Evolutionary conservation across 2,329 filamentous ascomycete species (phyloP).

Genomic region (Zasmidium angulare): DNA sequence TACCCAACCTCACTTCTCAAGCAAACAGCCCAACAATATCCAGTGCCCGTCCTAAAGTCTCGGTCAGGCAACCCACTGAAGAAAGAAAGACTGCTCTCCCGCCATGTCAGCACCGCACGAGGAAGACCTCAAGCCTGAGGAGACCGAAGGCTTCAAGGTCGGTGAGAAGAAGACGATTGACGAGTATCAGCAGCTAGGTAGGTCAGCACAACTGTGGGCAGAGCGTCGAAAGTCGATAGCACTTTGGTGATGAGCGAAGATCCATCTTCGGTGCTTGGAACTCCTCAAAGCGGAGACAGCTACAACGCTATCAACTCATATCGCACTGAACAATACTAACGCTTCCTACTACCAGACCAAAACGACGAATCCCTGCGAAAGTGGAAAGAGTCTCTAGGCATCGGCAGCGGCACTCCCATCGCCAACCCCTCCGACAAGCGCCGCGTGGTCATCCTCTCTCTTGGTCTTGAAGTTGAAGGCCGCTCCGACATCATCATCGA

Average conservation of each 20-base stretch:
- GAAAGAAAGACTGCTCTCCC: neutral
- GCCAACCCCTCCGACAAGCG: conserved; percentile 70
- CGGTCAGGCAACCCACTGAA: neutral
- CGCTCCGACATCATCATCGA: conserved; percentile 87
- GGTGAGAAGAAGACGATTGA: conserved; percentile 98
- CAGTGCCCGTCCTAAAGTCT: neutral
- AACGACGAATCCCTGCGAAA: conserved; percentile 92
- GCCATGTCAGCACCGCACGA: conserved; percentile 48
- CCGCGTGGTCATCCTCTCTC: conserved; percentile 88
- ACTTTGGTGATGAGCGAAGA: neutral
- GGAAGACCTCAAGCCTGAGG: conserved; percentile 81
- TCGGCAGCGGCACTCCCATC: conserved; percentile 60
- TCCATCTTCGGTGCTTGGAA: no score
- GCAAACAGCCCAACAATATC: neutral
- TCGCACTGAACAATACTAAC: neutral
- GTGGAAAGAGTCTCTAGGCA: conserved; percentile 95
- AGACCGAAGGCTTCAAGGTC: conserved; percentile 96
- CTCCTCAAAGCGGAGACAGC: no score
- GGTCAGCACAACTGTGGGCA: conserved; percentile 10
- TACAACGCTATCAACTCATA: neutral
- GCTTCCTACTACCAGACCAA: conserved; percentile 48
- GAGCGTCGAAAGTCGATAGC: neutral
- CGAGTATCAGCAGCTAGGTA: conserved; percentile 83
- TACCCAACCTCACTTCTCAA: neutral
- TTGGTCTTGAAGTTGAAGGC: conserved; percentile 80